Base-by-base conservation (phyloP, 1,139 yeast species). In the Debaryomyces psychrophilus region DNA sequence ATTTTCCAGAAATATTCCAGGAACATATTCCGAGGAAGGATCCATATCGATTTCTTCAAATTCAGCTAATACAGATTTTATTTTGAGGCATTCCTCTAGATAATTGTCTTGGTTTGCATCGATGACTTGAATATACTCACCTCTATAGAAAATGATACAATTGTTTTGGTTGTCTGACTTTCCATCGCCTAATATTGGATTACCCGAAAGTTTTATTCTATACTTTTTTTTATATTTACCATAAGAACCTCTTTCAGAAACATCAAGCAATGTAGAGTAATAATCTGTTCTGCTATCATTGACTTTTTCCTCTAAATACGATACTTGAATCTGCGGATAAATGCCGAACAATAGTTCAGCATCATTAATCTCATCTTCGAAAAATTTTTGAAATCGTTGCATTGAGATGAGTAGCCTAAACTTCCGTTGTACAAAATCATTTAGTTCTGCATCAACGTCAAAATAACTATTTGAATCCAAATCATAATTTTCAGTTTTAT, bases 31-130 rank as follows among this genome's bases (percentile, higher is more conserved):
- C 2, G 71, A 56, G 46, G 71, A 72, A 1, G 73, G 73, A 41
- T 67, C 72, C 4, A 62, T 50, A 1, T 61, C 53, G 2, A 55
- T 58, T 50, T 79, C 83, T 47, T 79, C 82, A 56, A 79, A 79
- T 50, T 79, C 83, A 0, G 77, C 71, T 22, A 79, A 58, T 11
- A 78, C 69, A 48, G 73, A 73, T 58, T 81, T 67, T n/a, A 79
- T 76, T 50, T 79, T 79, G 29, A 79, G 60, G 50, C 83, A 79
- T 53, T 79, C 84, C 53, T 79, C 83, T 22, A 79, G 56, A 49
- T 79, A 79, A 50, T 79, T 78, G 54, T 79, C 83, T 52, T 79
- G 84, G 48, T 79, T 79, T 1, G 84, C 82, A 61, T 79, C 84
- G 41, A 79, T 67, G 31, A 79, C 62, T 50, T 79, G 84, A 44